Conservation (phyloP, 768 basidiomycete species). For the Mycena maculata region DNA sequence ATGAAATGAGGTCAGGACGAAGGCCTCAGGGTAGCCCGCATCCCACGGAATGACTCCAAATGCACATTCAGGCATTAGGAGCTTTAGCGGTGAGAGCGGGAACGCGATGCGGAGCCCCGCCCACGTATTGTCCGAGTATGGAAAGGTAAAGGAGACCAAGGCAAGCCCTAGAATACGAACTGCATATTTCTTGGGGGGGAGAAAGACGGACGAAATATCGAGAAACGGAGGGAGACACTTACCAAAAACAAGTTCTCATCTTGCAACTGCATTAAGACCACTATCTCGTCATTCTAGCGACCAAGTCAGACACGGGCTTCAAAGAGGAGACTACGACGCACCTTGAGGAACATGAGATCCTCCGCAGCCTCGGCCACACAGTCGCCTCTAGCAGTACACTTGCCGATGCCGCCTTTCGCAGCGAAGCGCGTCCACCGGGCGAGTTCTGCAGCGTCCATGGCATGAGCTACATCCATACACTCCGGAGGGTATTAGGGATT, state of each 20-base stretch:
- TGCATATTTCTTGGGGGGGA: no score
- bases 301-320: constrained; percentile 5
- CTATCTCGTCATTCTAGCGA: constrained; percentile 80
- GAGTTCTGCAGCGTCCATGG: constrained; percentile 31
- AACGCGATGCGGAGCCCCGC: no score
- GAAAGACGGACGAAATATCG: background rate
- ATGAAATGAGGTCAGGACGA: background rate
- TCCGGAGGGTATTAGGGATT: constrained; percentile 21
- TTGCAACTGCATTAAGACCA: constrained; percentile 77
- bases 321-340: constrained; percentile 44
- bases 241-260: constrained; percentile 74
- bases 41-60: no score
- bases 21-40: background rate
- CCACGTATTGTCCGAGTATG: no score
- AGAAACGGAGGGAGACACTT: constrained; percentile 39
- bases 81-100: background rate
- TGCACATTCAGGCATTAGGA: no score
- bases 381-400: constrained; percentile 77
- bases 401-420: constrained; percentile 86
- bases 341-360: constrained; percentile 91
- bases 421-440: constrained; percentile 85
- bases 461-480: constrained; percentile 28
- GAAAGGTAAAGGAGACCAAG: no score
- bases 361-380: constrained; percentile 79
- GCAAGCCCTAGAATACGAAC: no score